A percentile compares a stretch with the other conserved stretches of the same genome.
Conservation (phyloP, 179 eudicot species). For the Vitellaria paradoxa region DNA sequence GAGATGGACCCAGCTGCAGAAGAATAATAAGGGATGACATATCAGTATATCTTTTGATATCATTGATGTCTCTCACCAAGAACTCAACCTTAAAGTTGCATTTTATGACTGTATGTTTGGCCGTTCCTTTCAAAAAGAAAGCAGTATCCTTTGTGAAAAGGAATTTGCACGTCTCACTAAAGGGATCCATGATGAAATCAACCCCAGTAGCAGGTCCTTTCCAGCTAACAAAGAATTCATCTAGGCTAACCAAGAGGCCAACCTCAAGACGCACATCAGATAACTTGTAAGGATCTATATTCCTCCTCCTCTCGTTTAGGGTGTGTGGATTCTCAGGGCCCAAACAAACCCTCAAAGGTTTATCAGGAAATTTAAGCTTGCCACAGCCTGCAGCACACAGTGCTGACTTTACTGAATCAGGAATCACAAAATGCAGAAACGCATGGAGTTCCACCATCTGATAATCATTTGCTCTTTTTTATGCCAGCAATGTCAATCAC, state of each 20-base stretch:
- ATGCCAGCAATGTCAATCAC: conserved; percentile 21
- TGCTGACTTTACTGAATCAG: conserved; percentile 49
- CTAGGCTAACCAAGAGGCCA: conserved; percentile 49
- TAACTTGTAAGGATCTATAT: conserved; percentile 46
- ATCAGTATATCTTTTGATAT: conserved; percentile 39
- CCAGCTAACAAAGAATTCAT: conserved; percentile 73
- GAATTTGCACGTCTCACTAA: conserved; percentile 61
- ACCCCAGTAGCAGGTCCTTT: conserved; percentile 54
- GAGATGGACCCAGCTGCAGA: conserved; percentile 70
- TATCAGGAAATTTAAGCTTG: conserved; percentile 33
- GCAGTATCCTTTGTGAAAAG: conserved; percentile 50
- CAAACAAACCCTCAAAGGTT: conserved; percentile 41
- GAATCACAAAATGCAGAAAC: conserved; percentile 65
- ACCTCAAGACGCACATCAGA: conserved; percentile 52
- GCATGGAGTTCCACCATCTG: conserved; percentile 82
- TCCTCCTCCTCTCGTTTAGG: conserved; percentile 59
- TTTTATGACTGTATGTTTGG: conserved; percentile 42
- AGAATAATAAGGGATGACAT: conserved; percentile 38
- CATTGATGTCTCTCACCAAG: conserved; percentile 61
- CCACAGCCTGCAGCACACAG: conserved; percentile 45
- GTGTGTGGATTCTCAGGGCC: conserved; percentile 73
- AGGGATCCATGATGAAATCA: conserved; percentile 76
- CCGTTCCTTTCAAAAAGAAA: conserved; percentile 48
- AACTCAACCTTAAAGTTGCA: conserved; percentile 77
- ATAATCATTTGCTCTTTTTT: conserved; percentile 33